A percentile compares a stretch with the other conserved stretches of the same genome.
Evolutionary conservation across 2,329 filamentous ascomycete genomes (phyloP).

Genomic region (Beauveria brongniartii): DNA sequence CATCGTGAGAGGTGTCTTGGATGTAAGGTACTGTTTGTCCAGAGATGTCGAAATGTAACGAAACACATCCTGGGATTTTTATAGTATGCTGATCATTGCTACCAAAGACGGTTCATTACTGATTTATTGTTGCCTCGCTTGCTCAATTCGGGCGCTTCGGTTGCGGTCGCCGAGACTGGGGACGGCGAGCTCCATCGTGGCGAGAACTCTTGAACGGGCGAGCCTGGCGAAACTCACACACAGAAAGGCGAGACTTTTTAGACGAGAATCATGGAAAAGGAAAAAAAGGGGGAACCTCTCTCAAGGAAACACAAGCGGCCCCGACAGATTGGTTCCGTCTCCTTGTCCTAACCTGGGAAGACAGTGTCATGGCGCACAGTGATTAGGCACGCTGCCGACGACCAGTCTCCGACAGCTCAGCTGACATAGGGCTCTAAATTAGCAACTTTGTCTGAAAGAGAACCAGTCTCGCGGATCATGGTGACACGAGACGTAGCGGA

Average conservation of each 20-base stretch:
- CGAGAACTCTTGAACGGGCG: background rate
- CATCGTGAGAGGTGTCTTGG: background rate
- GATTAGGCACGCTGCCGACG: background rate
- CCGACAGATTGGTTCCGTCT: too few relatives aligned
- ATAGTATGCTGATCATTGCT: background rate
- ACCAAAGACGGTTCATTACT: background rate
- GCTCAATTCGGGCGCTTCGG: background rate
- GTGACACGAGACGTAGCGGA: background rate
- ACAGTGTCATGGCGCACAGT: too few relatives aligned
- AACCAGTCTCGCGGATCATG: background rate
- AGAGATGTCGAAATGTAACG: background rate
- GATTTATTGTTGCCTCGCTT: background rate
- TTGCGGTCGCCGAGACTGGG: background rate
- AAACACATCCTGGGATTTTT: background rate
- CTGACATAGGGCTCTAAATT: background rate
- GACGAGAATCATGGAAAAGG: background rate
- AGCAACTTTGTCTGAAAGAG: background rate
- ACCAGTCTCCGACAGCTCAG: background rate
- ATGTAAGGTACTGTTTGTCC: background rate
- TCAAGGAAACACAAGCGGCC: background rate
- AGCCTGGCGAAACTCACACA: background rate
- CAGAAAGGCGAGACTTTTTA: background rate
- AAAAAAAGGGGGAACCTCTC: background rate
- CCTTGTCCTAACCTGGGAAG: too few relatives aligned
- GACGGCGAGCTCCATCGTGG: background rate